These are phyloP conservation scores for Guadua angustifolia DNA, from an alignment of 176 grass and related monocot genomes.

Conservation along the genomic window DNA sequence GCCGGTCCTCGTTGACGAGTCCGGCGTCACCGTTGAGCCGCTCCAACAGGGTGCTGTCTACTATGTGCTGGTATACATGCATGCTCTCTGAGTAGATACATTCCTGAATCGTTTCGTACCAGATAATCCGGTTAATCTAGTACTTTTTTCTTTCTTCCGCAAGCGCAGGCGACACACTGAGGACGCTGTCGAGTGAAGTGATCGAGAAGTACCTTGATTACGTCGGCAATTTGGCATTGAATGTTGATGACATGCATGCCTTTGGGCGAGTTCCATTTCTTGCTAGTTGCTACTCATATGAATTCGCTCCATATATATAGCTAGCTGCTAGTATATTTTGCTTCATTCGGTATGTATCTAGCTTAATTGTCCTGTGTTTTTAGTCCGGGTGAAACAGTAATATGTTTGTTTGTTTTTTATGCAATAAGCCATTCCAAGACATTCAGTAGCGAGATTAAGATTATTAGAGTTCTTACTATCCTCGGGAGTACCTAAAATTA, in stretches of 20 bases:
- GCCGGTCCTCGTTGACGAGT: constrained; percentile 48
- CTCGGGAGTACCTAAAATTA: too few relatives aligned
- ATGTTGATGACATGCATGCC: neutral
- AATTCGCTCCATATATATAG: neutral
- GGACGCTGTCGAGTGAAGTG: neutral
- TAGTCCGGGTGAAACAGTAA: neutral
- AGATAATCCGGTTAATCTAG: neutral
- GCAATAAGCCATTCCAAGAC: constrained; percentile 3
- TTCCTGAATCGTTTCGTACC: neutral
- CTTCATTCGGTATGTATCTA: neutral
- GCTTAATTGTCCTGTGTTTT: constrained; percentile 5
- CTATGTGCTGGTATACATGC: constrained; percentile 44
- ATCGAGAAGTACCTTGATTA: neutral
- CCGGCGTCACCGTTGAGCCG: constrained; percentile 63
- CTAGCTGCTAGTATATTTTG: neutral
- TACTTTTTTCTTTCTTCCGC: neutral
- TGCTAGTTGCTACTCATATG: neutral
- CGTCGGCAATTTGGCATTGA: neutral
- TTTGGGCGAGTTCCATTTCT: neutral
- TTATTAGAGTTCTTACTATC: too few relatives aligned
- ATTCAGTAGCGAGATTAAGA: neutral
- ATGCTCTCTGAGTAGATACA: neutral
- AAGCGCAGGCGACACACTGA: constrained; percentile 15
- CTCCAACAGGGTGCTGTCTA: constrained; percentile 60
- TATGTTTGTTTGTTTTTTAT: neutral